Base-by-base conservation (phyloP, 352 stramenopile species). In the Phytophthora syringae region DNA sequence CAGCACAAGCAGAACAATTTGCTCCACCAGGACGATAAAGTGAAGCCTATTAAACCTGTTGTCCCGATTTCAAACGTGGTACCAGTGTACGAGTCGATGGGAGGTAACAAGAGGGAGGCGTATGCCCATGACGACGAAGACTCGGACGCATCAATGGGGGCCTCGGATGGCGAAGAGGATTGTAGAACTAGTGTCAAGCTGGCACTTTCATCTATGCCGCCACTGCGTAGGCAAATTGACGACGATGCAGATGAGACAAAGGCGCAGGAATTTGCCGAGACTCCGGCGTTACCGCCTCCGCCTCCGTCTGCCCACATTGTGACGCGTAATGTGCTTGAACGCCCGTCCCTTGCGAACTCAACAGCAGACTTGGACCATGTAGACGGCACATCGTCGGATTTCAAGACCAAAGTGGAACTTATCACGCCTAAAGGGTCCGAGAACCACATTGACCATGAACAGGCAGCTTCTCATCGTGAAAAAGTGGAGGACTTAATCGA, bases 221-320 rank as follows among this genome's bases (percentile, higher is more conserved):
- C 40, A 21, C 30, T 20, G 42, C 64, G 39, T 21, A 54, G 22
- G 15, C 43, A 21, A 9, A 34, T 49, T n/a, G 66, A 84, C 28
- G 68, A 80, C 34, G 62, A 77, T 27, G 75, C 50, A 7, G 76
- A 90, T 42, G 80, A 90, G 48, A 84, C 70, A 10, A 90, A 92
- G 40, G 67, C 74, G 3, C 61, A 79, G 2, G 80, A 86, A 55
- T 85, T 84, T 39, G 66, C 72, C 5, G 63, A 66, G 21, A 87
- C 72, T 0, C 78, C 75, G 11, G 75, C 74, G 9, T 49, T 90
- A 4, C 65, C 80, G 3, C 69, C 80, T 1, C 74, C 80, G 7
- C 80, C 76, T 18, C 68, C 71, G 16, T 88, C 81, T 20, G 77
- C 73, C 1, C 74, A 82, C 22, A 62, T 21, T 13, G 60, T 52